A percentile compares a stretch with the other conserved stretches of the same genome.
These are phyloP conservation scores for Colletotrichum aenigma DNA, from an alignment of 2,329 filamentous ascomycete genomes.

Conservation along the genomic window DNA sequence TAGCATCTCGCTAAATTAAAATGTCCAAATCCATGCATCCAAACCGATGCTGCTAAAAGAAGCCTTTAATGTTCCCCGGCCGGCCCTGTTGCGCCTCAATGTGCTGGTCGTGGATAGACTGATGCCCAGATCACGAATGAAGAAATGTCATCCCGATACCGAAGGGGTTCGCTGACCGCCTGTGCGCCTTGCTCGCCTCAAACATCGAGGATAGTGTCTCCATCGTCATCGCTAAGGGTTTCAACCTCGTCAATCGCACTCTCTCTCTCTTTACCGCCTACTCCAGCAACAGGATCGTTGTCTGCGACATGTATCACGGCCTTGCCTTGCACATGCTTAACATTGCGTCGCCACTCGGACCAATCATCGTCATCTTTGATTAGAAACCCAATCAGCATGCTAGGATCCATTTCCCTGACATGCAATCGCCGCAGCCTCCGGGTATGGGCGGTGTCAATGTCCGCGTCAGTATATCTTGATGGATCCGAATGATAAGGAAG, in stretches of 20 bases:
- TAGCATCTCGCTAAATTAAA: background rate
- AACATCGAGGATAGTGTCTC: conserved; percentile 39
- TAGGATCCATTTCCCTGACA: conserved; percentile 93
- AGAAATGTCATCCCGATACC: background rate
- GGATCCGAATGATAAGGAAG: conserved; percentile 67
- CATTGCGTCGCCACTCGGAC: conserved; percentile 77
- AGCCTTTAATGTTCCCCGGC: background rate
- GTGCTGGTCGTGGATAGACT: background rate
- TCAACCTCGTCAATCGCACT: conserved; percentile 90
- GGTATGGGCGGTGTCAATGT: conserved; percentile 86
- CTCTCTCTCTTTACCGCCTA: conserved; percentile 62
- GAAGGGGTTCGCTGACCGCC: background rate
- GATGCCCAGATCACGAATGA: background rate
- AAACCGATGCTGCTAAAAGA: background rate
- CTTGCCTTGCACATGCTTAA: conserved; percentile 80
- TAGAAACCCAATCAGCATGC: conserved; percentile 94
- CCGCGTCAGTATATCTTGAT: conserved; percentile 68
- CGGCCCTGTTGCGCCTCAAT: background rate
- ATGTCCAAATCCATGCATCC: background rate
- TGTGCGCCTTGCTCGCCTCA: background rate
- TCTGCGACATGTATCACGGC: conserved; percentile 85
- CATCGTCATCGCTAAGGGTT: conserved; percentile 75
- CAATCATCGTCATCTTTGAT: conserved; percentile 85
- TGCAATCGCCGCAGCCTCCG: conserved; percentile 81
- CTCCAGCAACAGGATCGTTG: conserved; percentile 62